Conservation (phyloP, 169 alveolate species). For the Cryptosporidium baileyi region DNA sequence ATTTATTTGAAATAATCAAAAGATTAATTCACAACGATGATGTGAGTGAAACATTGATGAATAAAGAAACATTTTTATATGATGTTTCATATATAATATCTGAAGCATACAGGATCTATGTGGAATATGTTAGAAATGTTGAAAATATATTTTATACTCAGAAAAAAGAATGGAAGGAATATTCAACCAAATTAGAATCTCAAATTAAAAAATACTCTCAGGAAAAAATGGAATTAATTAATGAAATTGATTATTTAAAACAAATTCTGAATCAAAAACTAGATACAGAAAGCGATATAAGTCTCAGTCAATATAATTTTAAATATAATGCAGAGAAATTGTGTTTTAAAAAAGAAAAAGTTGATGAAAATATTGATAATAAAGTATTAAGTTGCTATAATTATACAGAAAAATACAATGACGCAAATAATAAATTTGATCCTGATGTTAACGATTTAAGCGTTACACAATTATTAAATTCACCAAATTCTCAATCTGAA, state of each 20-base stretch:
- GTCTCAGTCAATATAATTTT: too few species aligned
- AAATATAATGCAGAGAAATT: too few species aligned
- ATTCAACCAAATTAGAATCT: neutral
- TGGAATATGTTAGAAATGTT: neutral
- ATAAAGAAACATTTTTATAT: neutral
- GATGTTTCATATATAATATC: neutral
- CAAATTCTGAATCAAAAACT: too few species aligned
- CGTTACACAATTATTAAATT: neutral
- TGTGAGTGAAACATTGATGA: neutral
- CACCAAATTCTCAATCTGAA: neutral
- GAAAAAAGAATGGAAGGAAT: constrained; percentile 6
- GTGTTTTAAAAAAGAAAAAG: neutral
- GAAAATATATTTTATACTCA: neutral
- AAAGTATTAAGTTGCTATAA: too few species aligned
- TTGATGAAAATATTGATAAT: constrained; percentile 1
- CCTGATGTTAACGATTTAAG: neutral
- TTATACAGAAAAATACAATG: too few species aligned
- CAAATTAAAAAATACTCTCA: neutral
- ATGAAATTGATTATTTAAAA: constrained; percentile 14
- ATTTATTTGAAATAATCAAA: neutral
- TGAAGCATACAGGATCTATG: neutral
- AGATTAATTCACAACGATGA: neutral
- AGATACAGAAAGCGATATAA: too few species aligned
- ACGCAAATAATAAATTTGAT: neutral
- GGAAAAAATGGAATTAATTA: constrained; percentile 9